Conservation (phyloP, 1,139 yeast species). For the Blastobotrys raffinosifermentans region DNA sequence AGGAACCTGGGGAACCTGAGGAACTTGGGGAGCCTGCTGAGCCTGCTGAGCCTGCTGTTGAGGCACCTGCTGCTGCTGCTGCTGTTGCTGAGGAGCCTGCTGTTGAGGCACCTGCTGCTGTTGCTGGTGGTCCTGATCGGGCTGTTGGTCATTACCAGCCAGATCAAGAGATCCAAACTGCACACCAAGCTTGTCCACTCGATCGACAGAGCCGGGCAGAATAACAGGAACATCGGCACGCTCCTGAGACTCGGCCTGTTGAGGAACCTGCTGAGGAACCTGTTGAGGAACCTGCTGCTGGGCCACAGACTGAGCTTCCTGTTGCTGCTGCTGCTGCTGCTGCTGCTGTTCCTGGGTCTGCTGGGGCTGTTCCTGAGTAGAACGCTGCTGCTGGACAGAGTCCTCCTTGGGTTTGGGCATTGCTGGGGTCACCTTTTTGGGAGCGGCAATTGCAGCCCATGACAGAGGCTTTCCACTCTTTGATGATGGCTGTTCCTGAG, state of each 20-base stretch:
- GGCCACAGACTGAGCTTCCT: conserved; percentile 13
- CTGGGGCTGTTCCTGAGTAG: conserved; percentile 7
- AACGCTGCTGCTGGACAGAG: conserved; percentile 9
- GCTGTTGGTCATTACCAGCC: conserved; percentile 29
- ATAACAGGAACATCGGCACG: conserved; percentile 54
- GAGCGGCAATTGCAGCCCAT: conserved; percentile 40
- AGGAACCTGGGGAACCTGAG: conserved; percentile 15
- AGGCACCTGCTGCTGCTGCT: conserved; percentile 18
- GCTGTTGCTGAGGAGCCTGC: conserved; percentile 13
- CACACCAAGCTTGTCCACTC: conserved; percentile 56
- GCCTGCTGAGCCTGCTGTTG: conserved; percentile 16
- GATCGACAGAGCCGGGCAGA: conserved; percentile 49
- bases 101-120: conserved; percentile 19
- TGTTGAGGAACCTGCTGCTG: conserved; percentile 15
- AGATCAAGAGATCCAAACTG: conserved; percentile 61
- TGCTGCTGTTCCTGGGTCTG: conserved; percentile 11
- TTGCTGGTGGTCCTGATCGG: conserved; percentile 10
- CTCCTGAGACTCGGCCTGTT: conserved; percentile 5
- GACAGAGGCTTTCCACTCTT: no score
- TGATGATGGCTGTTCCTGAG: no score
- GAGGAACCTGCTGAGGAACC: conserved; percentile 19
- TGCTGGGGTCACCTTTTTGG: conserved; percentile 20
- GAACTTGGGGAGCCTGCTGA: conserved; percentile 15
- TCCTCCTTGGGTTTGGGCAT: conserved; percentile 14
- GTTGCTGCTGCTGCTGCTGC: conserved; percentile 18